Base-by-base conservation (phyloP, 768 basidiomycete genomes). In the Pleurotus pulmonarius region DNA sequence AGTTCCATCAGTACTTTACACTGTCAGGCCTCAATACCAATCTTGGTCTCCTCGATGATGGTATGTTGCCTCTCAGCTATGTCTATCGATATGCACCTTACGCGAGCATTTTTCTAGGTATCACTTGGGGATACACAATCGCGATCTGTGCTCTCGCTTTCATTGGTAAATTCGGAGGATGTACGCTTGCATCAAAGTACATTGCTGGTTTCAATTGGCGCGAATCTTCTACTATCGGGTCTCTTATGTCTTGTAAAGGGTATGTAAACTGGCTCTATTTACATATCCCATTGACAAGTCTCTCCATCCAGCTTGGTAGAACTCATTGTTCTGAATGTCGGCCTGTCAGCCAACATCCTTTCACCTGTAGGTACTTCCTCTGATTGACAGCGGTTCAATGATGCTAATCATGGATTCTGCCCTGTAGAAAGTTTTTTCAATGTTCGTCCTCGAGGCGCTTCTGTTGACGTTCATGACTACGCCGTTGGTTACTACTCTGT, bases 221-320 rank as follows among this genome's bases (percentile, higher is more conserved):
- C 39, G 96, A 98, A 65, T 72, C 88, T 0, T 78, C 83, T 37
- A 86, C 94, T 0, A 87, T 98, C 49, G 97, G 97, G 0, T 86
- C 90, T 12, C 69, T 98, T 51, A 98, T 99, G 95, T 90, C 87
- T 65, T 96, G 94, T 67, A 95, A 98, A 79, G 94, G 93, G 89
- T 89, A 56, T 37, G 76, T 63, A 2, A 5, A 29, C 38, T 11
- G 18, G 20, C 38, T 12, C 3, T 48, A 34, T 40, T 34, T 11
- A 5, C 12, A 20, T 5, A 34, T 15, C 18, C 45, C 2, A 34
- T n/a, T 20, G 2, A 37, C 11, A 8, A 20, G 6, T 34, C 40
- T 51, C 11, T 51, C 54, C 25, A 39, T 15, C 41, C 46, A 91
- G 89, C 20, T 78, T 97, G 4, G 90, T 98, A 8, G 95, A 97